phyloP scores from a whole-genome alignment of 164 flowering plant species.

The Sextonia rubra region DNA sequence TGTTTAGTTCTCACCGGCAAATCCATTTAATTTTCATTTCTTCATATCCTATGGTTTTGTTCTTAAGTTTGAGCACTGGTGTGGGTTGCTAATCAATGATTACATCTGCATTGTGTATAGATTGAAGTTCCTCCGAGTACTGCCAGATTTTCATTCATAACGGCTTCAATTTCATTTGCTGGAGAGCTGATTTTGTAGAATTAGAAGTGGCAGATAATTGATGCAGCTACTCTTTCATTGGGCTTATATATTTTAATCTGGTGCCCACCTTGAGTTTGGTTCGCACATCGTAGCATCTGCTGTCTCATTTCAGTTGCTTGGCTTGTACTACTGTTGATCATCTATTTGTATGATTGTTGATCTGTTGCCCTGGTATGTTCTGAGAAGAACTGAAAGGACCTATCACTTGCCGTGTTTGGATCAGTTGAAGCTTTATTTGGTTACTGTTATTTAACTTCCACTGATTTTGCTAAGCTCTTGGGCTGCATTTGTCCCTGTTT shows the following conservation, averaged over 20 bases:
- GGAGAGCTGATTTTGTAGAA: neutral
- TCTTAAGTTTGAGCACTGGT: neutral
- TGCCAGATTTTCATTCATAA: neutral
- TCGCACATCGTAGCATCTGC: neutral
- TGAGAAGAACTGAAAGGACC: neutral
- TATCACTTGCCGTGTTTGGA: neutral
- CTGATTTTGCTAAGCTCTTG: neutral
- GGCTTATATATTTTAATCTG: neutral
- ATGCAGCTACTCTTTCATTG: neutral
- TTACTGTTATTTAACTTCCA: neutral
- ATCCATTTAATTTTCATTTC: neutral
- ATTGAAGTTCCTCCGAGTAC: neutral
- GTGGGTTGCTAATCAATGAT: neutral
- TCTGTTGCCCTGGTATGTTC: neutral
- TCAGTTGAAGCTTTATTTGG: too few species aligned
- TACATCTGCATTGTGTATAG: neutral
- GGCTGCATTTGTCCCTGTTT: neutral
- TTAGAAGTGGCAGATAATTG: neutral
- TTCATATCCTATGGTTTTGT: neutral
- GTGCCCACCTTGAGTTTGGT: slow-evolving; percentile 1
- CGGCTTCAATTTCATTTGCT: neutral
- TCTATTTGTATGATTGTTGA: neutral
- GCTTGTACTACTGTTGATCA: neutral
- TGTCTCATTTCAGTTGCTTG: neutral
- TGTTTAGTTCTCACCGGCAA: neutral